Percentiles rank a stretch among this genome's conserved stretches.
Conservation (phyloP, 306 rosid species). For the Inga leiocalycina region DNA sequence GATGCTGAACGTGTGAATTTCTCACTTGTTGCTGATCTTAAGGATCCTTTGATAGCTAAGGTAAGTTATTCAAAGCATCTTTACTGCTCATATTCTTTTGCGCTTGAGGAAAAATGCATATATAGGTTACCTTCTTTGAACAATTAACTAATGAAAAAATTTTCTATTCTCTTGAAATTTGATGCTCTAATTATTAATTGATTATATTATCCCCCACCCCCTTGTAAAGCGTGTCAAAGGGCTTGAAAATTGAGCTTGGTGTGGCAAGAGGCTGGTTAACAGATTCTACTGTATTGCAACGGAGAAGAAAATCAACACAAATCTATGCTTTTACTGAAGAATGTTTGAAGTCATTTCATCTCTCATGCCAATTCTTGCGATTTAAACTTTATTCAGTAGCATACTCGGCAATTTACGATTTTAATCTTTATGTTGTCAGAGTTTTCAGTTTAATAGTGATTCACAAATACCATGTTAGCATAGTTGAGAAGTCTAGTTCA, state of each 20-base stretch:
- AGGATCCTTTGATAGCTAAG: constrained; percentile 78
- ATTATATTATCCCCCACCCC: not conserved
- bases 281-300: not conserved
- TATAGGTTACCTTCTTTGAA: not conserved
- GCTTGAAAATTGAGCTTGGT: not conserved
- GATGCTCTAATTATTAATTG: constrained; percentile 3
- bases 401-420: not conserved
- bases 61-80: constrained; percentile 36
- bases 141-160: not conserved
- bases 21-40: constrained; percentile 69
- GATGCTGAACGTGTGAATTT: constrained; percentile 71
- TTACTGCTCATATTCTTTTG: not conserved
- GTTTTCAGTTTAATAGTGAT: constrained; percentile 6
- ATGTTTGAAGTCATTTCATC: constrained; percentile 18
- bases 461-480: not conserved
- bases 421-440: not conserved
- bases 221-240: not conserved
- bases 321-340: not conserved
- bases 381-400: constrained; percentile 3
- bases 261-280: not conserved
- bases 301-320: not conserved
- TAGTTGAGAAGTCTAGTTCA: constrained; percentile 19
- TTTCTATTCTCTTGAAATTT: constrained; percentile 9
- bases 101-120: not conserved
- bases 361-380: not conserved